Percentiles rank a stretch among this genome's conserved stretches.
Evolutionary conservation across 2,329 filamentous ascomycete species (phyloP).

Genomic region (Byssochlamys sp.): DNA sequence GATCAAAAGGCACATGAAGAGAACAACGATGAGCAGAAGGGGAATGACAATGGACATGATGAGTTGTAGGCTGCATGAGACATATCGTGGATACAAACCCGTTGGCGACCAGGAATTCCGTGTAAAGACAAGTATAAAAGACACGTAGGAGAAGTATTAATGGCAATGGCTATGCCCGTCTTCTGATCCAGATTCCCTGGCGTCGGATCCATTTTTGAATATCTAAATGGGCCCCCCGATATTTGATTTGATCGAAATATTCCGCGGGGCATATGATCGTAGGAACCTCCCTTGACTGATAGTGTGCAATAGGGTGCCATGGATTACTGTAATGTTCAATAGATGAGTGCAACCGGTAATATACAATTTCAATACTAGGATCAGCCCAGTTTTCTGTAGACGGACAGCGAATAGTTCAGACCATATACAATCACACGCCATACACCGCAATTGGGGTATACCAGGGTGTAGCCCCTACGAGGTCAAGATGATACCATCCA

Average conservation of each 20-base stretch:
- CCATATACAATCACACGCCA: background rate
- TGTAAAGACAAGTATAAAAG: too few relatives aligned
- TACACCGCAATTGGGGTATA: background rate
- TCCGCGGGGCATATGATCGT: background rate
- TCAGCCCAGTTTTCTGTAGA: background rate
- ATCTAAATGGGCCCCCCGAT: too few relatives aligned
- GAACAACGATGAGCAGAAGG: background rate
- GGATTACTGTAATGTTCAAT: background rate
- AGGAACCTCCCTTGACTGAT: background rate
- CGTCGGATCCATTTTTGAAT: too few relatives aligned
- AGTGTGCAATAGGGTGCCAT: background rate
- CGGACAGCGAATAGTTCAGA: background rate
- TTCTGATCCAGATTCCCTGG: too few relatives aligned
- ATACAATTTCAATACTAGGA: background rate
- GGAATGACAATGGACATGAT: background rate
- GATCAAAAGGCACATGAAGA: background rate
- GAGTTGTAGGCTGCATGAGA: background rate
- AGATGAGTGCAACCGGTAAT: background rate
- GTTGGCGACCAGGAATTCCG: too few relatives aligned
- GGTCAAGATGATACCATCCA: constrained; percentile 10
- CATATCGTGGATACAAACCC: background rate
- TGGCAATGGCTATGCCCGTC: background rate
- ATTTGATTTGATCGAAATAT: too few relatives aligned
- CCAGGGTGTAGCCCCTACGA: background rate
- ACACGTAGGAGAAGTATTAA: too few relatives aligned